Conservation (phyloP, 257 asterid genomes). For the Mentha longifolia region DNA sequence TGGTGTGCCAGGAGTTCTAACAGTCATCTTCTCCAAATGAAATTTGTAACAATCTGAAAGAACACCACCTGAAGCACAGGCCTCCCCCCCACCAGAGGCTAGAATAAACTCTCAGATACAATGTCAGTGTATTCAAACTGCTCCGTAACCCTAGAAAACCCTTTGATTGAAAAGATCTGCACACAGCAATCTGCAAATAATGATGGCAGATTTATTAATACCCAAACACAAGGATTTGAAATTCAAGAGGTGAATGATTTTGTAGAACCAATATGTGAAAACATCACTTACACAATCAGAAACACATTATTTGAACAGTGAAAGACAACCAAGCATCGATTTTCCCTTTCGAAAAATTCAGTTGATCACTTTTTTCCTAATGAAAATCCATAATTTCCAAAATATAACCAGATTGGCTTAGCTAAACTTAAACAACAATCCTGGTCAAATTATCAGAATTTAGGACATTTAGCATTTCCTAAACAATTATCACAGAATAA, state of each 20-base stretch:
- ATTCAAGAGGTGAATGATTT: not conserved
- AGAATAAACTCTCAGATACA: not conserved
- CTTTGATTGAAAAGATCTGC: slow-evolving; percentile 28
- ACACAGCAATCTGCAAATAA: slow-evolving; percentile 25
- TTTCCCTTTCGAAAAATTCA: not conserved
- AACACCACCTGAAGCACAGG: slow-evolving; percentile 31
- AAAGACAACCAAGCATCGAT: not conserved
- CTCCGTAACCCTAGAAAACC: not conserved
- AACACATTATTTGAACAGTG: not conserved
- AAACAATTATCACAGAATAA: not conserved
- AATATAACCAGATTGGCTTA: not conserved
- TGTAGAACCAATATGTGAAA: not conserved
- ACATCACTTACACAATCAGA: too few species aligned
- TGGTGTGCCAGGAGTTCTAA: slow-evolving; percentile 77
- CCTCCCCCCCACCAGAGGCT: slow-evolving; percentile 36
- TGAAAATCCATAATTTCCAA: not conserved
- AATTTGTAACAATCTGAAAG: not conserved
- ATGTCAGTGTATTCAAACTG: not conserved
- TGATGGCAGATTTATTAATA: not conserved
- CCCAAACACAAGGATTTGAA: not conserved
- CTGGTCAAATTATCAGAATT: too few species aligned
- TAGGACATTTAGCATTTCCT: not conserved
- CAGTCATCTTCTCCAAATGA: slow-evolving; percentile 56
- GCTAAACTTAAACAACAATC: too few species aligned
- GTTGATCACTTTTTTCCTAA: not conserved